A percentile compares a stretch with the other conserved stretches of the same genome.
These are phyloP conservation scores for Chaetomium globosum DNA, from an alignment of 2,329 filamentous ascomycete genomes.

Conservation along the genomic window DNA sequence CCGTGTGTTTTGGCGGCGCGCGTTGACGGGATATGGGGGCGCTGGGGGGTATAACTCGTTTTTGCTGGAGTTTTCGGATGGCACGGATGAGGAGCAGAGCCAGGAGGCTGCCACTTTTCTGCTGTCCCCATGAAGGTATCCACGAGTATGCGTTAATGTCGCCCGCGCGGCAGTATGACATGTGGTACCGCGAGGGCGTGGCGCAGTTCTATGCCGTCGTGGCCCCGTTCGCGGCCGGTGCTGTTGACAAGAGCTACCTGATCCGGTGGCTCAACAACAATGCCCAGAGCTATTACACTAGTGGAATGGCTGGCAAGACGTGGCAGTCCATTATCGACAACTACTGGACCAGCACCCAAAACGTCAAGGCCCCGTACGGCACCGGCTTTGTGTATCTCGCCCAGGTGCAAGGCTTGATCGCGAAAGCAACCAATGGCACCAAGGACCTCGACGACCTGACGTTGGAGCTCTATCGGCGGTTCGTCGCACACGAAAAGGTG, in stretches of 20 bases:
- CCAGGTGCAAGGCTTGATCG: neutral
- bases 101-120: neutral
- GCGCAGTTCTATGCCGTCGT: neutral
- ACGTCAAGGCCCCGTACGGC: constrained; percentile 6
- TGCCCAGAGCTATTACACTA: neutral
- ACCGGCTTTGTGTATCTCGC: neutral
- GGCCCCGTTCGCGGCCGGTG: neutral
- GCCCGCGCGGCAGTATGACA: neutral
- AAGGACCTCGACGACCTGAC: neutral
- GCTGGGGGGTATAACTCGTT: neutral
- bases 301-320: neutral
- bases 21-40: neutral
- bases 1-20: neutral
- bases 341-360: neutral
- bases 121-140: neutral
- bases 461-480: neutral
- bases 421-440: neutral
- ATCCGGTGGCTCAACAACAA: constrained; percentile 10
- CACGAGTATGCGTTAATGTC: constrained; percentile 7
- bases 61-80: neutral
- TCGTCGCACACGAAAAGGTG: neutral
- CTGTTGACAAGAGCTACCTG: neutral
- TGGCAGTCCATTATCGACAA: neutral
- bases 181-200: constrained; percentile 5
- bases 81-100: neutral